A percentile compares a stretch with the other conserved stretches of the same genome.
Evolutionary conservation across 441 rosid genomes (phyloP).

Genomic region (Corymbia citriodora): DNA sequence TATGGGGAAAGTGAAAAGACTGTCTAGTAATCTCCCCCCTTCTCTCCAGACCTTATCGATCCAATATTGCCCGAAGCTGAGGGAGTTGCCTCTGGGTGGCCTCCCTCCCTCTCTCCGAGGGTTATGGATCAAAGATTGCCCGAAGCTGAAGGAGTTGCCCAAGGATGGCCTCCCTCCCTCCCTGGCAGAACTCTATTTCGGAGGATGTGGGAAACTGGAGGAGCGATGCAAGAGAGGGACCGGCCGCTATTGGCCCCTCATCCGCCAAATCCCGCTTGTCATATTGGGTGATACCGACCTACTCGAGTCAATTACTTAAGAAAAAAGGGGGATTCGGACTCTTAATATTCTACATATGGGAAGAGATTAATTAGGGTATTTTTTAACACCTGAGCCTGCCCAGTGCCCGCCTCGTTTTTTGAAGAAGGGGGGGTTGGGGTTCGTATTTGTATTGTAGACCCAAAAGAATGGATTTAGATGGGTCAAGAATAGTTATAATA

Average conservation of each 20-base stretch:
- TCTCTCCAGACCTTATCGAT: not conserved
- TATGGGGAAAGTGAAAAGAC: not conserved
- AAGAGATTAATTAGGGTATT: too few relatives aligned
- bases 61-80: not conserved
- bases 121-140: too few relatives aligned
- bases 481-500: too few relatives aligned
- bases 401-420: too few relatives aligned
- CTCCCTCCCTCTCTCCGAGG: not conserved
- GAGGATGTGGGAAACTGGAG: not conserved
- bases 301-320: rapidly evolving
- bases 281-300: rapidly evolving
- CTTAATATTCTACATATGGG: not conserved
- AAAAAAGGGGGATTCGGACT: not conserved
- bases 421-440: too few relatives aligned
- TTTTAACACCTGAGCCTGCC: not conserved
- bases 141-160: too few relatives aligned
- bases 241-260: not conserved
- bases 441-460: too few relatives aligned
- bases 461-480: too few relatives aligned
- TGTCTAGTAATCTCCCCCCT: not conserved
- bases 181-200: rapidly evolving
- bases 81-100: not conserved
- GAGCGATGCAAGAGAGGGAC: not conserved
- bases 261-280: rapidly evolving
- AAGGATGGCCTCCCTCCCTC: not conserved